Evolutionary conservation across 2,329 filamentous ascomycete genomes (phyloP).

Genomic region (Coniochaeta pulveracea): DNA sequence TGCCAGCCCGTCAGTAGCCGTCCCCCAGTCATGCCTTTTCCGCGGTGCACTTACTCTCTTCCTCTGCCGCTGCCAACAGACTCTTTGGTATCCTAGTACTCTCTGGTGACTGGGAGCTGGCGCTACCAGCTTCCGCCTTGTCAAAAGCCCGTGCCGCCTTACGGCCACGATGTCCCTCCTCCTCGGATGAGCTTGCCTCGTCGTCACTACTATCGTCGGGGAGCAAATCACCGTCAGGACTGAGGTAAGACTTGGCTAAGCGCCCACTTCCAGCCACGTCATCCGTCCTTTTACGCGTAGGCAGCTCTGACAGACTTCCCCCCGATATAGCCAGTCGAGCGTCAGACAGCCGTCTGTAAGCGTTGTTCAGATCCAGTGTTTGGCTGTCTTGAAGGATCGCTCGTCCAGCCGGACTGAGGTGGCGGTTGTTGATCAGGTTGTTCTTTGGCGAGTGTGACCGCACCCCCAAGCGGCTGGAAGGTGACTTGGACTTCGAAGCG

Average conservation of each 20-base stretch:
- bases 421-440: slow-evolving; percentile 17
- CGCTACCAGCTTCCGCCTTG: slow-evolving; percentile 22
- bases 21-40: no score
- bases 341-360: slow-evolving; percentile 62
- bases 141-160: slow-evolving; percentile 38
- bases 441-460: slow-evolving; percentile 34
- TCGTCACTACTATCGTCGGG: slow-evolving; percentile 60
- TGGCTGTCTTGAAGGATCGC: slow-evolving; percentile 47
- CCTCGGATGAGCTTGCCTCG: slow-evolving; percentile 44
- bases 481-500: slow-evolving; percentile 40
- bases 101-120: slow-evolving; percentile 21
- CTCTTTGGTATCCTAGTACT: slow-evolving; percentile 38
- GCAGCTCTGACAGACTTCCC: slow-evolving; percentile 50
- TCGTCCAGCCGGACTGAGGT: slow-evolving; percentile 25
- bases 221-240: slow-evolving; percentile 54
- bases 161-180: slow-evolving; percentile 53
- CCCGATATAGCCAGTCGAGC: slow-evolving; percentile 54
- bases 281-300: slow-evolving; percentile 42
- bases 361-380: slow-evolving; percentile 54
- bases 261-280: slow-evolving; percentile 35
- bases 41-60: slow-evolving; percentile 53
- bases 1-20: slow-evolving; percentile 20
- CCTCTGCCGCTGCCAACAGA: slow-evolving; percentile 62
- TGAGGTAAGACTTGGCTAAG: slow-evolving; percentile 56
- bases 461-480: slow-evolving; percentile 35